Evolutionary conservation across 2,329 filamentous ascomycete species (phyloP).

Genomic region (Colletotrichum sansevieriae): DNA sequence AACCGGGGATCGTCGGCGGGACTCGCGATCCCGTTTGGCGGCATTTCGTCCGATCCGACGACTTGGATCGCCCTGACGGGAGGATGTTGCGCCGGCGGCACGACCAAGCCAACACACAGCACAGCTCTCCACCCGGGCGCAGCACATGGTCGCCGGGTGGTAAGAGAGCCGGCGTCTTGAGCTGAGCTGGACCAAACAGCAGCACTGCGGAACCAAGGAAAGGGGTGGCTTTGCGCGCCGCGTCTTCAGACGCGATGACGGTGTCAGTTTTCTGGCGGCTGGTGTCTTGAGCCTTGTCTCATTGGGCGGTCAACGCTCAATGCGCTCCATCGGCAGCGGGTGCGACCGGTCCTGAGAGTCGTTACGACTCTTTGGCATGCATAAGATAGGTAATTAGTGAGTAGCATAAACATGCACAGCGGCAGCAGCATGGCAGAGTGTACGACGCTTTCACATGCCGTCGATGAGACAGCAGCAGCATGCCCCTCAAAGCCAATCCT

Average conservation of each 20-base stretch:
- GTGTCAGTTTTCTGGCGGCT: constrained; percentile 4
- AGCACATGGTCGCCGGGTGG: constrained; percentile 17
- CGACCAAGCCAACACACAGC: neutral
- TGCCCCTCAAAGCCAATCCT: neutral
- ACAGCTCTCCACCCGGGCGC: constrained; percentile 24
- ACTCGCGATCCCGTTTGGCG: constrained; percentile 27
- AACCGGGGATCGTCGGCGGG: constrained; percentile 23
- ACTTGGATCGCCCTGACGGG: constrained; percentile 28
- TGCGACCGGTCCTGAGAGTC: constrained; percentile 17
- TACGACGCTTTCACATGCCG: constrained; percentile 34
- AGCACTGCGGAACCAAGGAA: neutral
- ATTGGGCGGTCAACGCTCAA: constrained; percentile 14
- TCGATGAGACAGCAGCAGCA: neutral
- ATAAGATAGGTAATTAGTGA: too few relatives aligned
- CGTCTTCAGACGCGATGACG: constrained; percentile 8
- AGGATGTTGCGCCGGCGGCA: constrained; percentile 38
- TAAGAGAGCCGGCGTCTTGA: constrained; percentile 6
- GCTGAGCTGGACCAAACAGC: constrained; percentile 4
- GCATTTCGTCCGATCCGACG: constrained; percentile 37
- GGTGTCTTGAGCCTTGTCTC: constrained; percentile 4
- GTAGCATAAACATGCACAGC: neutral
- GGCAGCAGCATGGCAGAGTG: neutral
- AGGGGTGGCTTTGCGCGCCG: constrained; percentile 12
- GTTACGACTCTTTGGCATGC: neutral
- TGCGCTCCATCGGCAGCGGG: constrained; percentile 10